Conservation (phyloP, 2,329 filamentous ascomycete genomes). For the Monilinia aucupariae region DNA sequence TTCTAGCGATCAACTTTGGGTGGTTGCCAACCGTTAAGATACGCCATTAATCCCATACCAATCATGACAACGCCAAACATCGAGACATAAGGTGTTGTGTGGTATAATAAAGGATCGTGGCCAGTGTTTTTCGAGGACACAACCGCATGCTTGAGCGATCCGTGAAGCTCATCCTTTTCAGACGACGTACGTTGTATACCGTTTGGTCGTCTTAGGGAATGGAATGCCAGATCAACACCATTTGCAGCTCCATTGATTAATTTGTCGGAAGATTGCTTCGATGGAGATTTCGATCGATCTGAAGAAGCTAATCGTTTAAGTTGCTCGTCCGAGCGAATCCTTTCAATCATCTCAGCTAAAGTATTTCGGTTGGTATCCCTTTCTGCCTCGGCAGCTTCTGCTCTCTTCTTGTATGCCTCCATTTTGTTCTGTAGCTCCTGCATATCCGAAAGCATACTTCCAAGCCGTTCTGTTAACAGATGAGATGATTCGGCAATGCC, state of each 20-base stretch:
- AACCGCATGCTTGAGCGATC: constrained; percentile 8
- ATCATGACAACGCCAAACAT: constrained; percentile 78
- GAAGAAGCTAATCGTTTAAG: constrained; percentile 25
- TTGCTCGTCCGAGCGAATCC: constrained; percentile 65
- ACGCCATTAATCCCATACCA: constrained; percentile 80
- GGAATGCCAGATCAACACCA: constrained; percentile 8
- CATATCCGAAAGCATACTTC: constrained; percentile 32
- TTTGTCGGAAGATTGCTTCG: neutral
- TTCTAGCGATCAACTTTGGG: constrained; percentile 33
- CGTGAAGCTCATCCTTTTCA: constrained; percentile 22
- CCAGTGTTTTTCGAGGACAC: constrained; percentile 34
- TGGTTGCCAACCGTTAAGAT: constrained; percentile 73
- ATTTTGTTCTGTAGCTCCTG: constrained; percentile 30
- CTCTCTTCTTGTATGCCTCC: constrained; percentile 68
- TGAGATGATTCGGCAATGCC: constrained; percentile 70
- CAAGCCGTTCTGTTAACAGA: constrained; percentile 29
- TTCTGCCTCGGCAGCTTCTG: constrained; percentile 76
- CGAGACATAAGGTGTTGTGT: constrained; percentile 69
- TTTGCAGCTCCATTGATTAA: constrained; percentile 19
- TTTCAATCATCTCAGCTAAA: constrained; percentile 81
- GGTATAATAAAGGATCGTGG: constrained; percentile 45
- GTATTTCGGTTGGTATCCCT: constrained; percentile 66
- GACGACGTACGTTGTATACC: neutral
- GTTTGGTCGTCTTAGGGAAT: constrained; percentile 19
- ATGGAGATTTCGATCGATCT: constrained; percentile 23